Conservation (phyloP, 177 flowering plant genomes). For the Telopea speciosissima region DNA sequence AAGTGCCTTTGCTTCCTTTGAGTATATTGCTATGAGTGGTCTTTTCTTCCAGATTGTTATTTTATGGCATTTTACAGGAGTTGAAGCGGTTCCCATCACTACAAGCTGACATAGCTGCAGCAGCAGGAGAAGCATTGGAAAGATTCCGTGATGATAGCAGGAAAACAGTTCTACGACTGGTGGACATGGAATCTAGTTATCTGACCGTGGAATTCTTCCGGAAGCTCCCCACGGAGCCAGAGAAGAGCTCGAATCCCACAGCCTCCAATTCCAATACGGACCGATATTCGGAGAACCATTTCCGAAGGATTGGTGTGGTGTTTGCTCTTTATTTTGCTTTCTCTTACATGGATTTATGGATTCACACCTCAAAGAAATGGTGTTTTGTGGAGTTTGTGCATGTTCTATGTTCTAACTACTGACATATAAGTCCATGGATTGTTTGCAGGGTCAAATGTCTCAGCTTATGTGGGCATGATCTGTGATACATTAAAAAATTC, state of each 20-base stretch:
- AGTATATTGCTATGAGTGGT: no score
- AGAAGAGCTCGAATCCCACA: constrained; percentile 40
- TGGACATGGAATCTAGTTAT: constrained; percentile 95
- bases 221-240: constrained; percentile 74
- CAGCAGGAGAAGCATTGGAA: constrained; percentile 82
- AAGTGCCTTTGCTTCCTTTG: no score
- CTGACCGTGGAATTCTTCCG: constrained; percentile 95
- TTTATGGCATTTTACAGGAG: constrained; percentile 48
- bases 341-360: background rate
- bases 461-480: constrained; percentile 75
- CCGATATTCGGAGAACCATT: constrained; percentile 64
- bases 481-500: constrained; percentile 77
- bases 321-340: background rate
- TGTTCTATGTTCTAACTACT: background rate
- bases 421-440: background rate
- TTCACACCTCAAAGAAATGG: background rate
- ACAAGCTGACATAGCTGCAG: constrained; percentile 82
- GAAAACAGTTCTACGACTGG: constrained; percentile 73
- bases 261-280: constrained; percentile 40
- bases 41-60: background rate
- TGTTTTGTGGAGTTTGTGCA: background rate
- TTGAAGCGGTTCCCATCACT: constrained; percentile 89
- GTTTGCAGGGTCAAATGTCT: constrained; percentile 78
- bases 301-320: constrained; percentile 74
- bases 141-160: constrained; percentile 91